Percentiles rank a stretch among this genome's conserved stretches.
Conservation (phyloP, 768 basidiomycete species). For the Russula brevipes region DNA sequence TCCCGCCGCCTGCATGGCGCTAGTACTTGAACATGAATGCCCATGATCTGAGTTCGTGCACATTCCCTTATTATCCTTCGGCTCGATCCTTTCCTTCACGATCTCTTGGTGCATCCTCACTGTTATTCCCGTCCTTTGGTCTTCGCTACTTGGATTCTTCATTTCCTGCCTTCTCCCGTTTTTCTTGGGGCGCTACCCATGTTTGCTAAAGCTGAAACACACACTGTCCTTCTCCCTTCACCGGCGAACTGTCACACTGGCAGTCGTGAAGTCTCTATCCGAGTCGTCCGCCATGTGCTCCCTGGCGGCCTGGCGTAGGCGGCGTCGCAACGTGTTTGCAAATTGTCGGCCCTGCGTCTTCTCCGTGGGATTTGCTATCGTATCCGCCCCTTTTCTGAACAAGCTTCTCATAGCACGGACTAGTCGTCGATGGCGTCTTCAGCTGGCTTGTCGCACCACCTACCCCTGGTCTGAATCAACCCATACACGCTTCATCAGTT, state of each 20-base stretch:
- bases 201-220: background rate
- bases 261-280: background rate
- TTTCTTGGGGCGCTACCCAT: background rate
- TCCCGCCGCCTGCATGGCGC: too few species aligned
- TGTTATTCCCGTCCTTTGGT: too few species aligned
- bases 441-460: too few species aligned
- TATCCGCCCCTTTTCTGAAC: background rate
- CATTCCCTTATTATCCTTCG: background rate
- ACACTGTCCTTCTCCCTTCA: background rate
- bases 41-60: background rate
- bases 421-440: too few species aligned
- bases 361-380: background rate
- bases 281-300: background rate
- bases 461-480: too few species aligned
- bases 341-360: background rate
- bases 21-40: background rate
- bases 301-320: background rate
- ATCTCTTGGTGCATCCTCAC: background rate
- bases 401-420: background rate
- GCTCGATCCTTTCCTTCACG: background rate
- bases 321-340: background rate
- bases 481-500: too few species aligned
- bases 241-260: too few species aligned
- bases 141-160: background rate
- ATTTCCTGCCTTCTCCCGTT: background rate